A percentile compares a stretch with the other conserved stretches of the same genome.
Conservation (phyloP, 257 asterid genomes). For the Rehmannia glutinosa region DNA sequence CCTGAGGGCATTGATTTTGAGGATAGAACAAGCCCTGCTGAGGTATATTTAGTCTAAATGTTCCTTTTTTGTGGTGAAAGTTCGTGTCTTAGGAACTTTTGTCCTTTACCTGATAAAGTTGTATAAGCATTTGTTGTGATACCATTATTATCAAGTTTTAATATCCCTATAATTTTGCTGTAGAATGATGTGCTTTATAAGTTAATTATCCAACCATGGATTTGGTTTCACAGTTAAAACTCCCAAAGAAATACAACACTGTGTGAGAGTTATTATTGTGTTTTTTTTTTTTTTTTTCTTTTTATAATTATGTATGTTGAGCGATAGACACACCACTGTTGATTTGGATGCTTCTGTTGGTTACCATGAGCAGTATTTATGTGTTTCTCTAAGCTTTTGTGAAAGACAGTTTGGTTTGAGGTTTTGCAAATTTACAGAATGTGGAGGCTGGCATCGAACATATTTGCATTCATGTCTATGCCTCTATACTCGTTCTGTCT, state of each 20-base stretch:
- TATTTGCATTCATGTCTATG: background rate
- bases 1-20: conserved; percentile 46
- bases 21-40: conserved; percentile 62
- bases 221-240: too few relatives aligned
- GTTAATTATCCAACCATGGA: too few relatives aligned
- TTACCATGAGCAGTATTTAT: background rate
- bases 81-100: background rate
- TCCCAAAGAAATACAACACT: too few relatives aligned
- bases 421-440: background rate
- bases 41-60: conserved; percentile 35
- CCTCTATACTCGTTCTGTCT: background rate
- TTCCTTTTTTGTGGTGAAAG: background rate
- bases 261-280: background rate
- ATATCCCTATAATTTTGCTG: background rate
- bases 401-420: background rate
- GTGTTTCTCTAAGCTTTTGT: background rate
- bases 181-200: too few relatives aligned
- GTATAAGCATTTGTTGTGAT: background rate
- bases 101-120: background rate
- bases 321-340: background rate
- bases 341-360: background rate
- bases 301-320: too few relatives aligned
- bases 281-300: too few relatives aligned
- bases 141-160: background rate
- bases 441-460: background rate